These are phyloP conservation scores for Fusarium coffeatum DNA, from an alignment of 2,329 filamentous ascomycete genomes.

Conservation along the genomic window DNA sequence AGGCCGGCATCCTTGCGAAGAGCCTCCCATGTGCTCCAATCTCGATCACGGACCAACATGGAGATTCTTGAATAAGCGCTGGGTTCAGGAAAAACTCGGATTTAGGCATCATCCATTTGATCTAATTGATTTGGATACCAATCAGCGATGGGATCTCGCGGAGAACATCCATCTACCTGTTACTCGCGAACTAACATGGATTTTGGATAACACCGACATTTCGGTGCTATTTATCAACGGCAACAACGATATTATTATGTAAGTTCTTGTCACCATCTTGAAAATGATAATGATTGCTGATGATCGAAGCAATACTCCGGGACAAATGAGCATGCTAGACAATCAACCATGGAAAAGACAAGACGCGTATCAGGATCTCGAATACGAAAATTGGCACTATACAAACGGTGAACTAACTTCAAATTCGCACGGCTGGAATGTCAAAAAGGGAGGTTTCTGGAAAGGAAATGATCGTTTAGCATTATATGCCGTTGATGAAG, in stretches of 20 bases:
- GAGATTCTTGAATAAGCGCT: slow-evolving; percentile 21
- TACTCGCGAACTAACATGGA: slow-evolving; percentile 17
- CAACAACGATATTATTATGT: slow-evolving; percentile 30
- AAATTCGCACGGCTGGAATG: neutral
- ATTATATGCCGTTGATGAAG: slow-evolving; percentile 31
- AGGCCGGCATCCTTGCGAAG: slow-evolving; percentile 23
- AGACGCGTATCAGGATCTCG: neutral
- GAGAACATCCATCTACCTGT: slow-evolving; percentile 26
- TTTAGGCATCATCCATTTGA: slow-evolving; percentile 11
- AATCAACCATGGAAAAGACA: slow-evolving; percentile 16
- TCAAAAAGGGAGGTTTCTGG: slow-evolving; percentile 17
- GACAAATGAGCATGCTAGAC: slow-evolving; percentile 30
- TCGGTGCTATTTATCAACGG: slow-evolving; percentile 23
- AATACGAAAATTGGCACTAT: slow-evolving; percentile 12
- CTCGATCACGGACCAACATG: slow-evolving; percentile 22
- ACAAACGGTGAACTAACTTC: slow-evolving; percentile 11
- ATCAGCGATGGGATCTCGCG: slow-evolving; percentile 17
- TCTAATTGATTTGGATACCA: slow-evolving; percentile 17
- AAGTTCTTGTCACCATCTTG: rapidly evolving
- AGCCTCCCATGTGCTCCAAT: slow-evolving; percentile 21
- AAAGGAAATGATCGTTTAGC: slow-evolving; percentile 24
- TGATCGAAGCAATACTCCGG: slow-evolving; percentile 15
- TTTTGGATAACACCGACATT: slow-evolving; percentile 17
- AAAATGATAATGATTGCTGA: neutral
- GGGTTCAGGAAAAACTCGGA: slow-evolving; percentile 28